Base-by-base conservation (phyloP, 2,329 filamentous ascomycete species). In the Botrytis pseudocinerea region DNA sequence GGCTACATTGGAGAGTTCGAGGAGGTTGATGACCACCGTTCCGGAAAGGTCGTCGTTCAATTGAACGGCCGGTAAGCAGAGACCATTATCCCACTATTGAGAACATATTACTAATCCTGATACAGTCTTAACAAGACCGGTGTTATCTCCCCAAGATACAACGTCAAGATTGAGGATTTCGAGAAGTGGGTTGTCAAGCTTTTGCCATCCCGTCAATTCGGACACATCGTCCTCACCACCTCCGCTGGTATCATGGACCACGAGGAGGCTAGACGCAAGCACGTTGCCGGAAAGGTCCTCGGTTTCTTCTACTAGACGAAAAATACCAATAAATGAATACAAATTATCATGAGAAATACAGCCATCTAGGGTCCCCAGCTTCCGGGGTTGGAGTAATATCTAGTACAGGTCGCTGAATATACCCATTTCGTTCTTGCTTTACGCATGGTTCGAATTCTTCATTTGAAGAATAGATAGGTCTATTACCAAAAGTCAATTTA, bases 111-210 rank as follows among this genome's bases (percentile, higher is more conserved):
- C 65, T 64, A 70, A 51, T 72, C 38, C 14, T n/a, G 25, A 71
- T 73, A 48, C 60, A 87, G 85, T 81, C 90, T 98, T 86, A 98
- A 98, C 93, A 98, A 98, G 92, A 96, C 93, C 78, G 96, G 95
- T 90, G 95, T 98, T 88, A 99, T 99, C 91, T 96, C 92, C 79
- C 96, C 96, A 85, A 93, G 96, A 85, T 99, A 97, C 93, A 98
- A 98, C 91, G 93, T 99, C 86, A 94, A 95, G 85, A 94, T 99
- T 83, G 87, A 89, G 82, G 96, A 99, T 82, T 90, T 99, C 84
- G 96, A 99, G 93, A 98, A 98, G 90, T 99, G 96, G 96, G 94
- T 98, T 82, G 94, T 97, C 88, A 97, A 97, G 91, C 93, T 99
- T 83, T 91, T 99, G 78, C 96, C 96, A 80, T 95, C 96, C 80